phyloP scores from a whole-genome alignment of 345 rosid species.

The Trapa incisa region DNA sequence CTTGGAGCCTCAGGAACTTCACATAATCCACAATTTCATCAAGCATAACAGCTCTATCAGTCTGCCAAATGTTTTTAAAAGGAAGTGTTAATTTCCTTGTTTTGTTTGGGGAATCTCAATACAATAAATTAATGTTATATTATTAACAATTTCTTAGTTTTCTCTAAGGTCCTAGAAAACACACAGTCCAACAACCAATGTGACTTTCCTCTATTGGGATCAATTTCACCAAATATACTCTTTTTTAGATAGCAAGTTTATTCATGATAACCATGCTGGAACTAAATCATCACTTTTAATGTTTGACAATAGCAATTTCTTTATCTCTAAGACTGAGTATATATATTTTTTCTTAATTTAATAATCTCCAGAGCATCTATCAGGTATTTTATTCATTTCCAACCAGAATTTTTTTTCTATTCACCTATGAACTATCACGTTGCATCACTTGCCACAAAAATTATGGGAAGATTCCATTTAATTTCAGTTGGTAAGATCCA shows the following conservation, averaged over 20 bases:
- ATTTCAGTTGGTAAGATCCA: neutral
- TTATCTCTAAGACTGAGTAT: too few relatives aligned
- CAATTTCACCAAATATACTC: too few relatives aligned
- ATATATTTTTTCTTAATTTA: neutral
- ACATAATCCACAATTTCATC: conserved; percentile 99
- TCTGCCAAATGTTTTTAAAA: conserved; percentile 26
- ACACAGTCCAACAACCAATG: neutral
- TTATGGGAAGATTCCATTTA: neutral
- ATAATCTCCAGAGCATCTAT: neutral
- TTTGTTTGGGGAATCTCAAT: neutral
- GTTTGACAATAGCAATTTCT: too few relatives aligned
- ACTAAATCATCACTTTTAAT: too few relatives aligned
- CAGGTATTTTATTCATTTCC: neutral
- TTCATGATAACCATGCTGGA: too few relatives aligned
- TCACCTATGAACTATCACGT: too few relatives aligned
- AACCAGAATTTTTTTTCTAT: neutral
- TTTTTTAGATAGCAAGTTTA: too few relatives aligned
- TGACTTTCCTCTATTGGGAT: too few relatives aligned
- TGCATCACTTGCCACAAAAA: neutral
- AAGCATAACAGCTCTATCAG: conserved; percentile 94
- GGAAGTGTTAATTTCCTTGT: neutral
- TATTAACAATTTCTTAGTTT: neutral
- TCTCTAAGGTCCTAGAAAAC: neutral
- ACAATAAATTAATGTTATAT: too few relatives aligned
- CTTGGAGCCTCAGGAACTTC: conserved; percentile 97